phyloP scores from a whole-genome alignment of 208 protist genomes.

The Crithidia mellificae region DNA sequence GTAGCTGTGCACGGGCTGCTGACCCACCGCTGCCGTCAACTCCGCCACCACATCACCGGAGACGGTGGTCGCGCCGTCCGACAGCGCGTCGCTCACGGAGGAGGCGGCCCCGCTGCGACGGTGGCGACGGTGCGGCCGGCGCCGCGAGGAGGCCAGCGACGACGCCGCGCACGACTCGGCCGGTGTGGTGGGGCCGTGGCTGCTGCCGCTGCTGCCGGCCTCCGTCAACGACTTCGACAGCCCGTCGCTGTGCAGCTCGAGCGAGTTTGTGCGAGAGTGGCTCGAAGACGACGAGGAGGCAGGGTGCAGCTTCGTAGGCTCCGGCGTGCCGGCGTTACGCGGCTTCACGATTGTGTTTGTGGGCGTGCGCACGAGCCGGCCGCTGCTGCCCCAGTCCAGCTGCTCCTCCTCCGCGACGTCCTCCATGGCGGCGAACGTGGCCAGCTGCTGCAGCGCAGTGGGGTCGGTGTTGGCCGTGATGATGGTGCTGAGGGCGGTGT shows the following conservation, averaged over 20 bases:
- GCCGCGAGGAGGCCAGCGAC: slow-evolving; percentile 18
- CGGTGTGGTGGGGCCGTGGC: not conserved
- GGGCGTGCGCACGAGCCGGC: slow-evolving; percentile 23
- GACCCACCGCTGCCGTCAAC: not conserved
- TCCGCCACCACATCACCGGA: not conserved
- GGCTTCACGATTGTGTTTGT: slow-evolving; percentile 18
- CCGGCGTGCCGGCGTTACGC: slow-evolving; percentile 18
- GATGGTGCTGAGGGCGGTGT: slow-evolving; percentile 49
- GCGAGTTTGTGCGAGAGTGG: slow-evolving; percentile 11
- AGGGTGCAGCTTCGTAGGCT: slow-evolving; percentile 5
- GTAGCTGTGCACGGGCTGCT: slow-evolving; percentile 32
- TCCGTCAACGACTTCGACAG: slow-evolving; percentile 17
- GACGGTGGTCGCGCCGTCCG: not conserved
- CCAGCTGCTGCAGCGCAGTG: slow-evolving; percentile 64
- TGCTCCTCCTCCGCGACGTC: slow-evolving; percentile 72
- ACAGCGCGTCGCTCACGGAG: slow-evolving; percentile 7
- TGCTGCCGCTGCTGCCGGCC: slow-evolving; percentile 3
- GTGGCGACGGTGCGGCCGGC: slow-evolving; percentile 25
- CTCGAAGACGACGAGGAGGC: not conserved
- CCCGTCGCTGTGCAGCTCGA: slow-evolving; percentile 15
- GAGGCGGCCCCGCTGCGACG: slow-evolving; percentile 15
- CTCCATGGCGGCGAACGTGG: slow-evolving; percentile 63
- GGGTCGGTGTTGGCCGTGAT: slow-evolving; percentile 47
- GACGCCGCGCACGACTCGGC: slow-evolving; percentile 13
- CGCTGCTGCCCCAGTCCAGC: slow-evolving; percentile 60